Evolutionary conservation across 2,329 filamentous ascomycete genomes (phyloP), one percentile per base, ranked within the genome.

Genomic region (Claviceps humidiphila): DNA sequence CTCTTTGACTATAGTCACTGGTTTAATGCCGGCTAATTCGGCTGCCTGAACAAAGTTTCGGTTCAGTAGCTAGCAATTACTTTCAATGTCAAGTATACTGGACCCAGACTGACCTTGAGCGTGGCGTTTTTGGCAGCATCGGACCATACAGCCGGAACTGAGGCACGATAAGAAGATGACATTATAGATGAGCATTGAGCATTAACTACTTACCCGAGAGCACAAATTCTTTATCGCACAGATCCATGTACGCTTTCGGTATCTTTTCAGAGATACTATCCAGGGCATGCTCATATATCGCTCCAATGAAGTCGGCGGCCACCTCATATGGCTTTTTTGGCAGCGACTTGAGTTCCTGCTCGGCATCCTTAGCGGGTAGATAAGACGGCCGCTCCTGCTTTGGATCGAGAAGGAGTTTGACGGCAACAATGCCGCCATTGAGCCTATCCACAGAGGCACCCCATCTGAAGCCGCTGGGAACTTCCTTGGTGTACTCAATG

Each of bases 101-200:
- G 4, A 47, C 16, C 8, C 2, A 7, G 22, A 45, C 53, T 41
- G 53, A 59, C 59, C 51, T 56, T 40, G 1, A 58, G 45, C 0
- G 75, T 80, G 40, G 70, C 70, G 41, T 76, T 67, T 50, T 76
- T 79, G 30, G 77, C 75, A 6, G 66, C 65, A 42, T 78, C 75
- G 26, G 72, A 75, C 78, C 77, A 81, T 4, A 81, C 75, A 6
- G 77, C 77, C 0, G 78, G 78, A 1, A 81, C 76, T 0, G 76
- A 77, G n/a, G 9, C 20, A 13, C 30, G 9, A 22, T 34, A 22
- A 22, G 20, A 22, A 22, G 20, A 22, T 22, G 20, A 22, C 20
- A 22, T 22, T 22, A 22, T 22, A 22, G 76, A 78, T n/a, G 4
- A n/a, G 8, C 22, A 6, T 3, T 22, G 20, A 20, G 2, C n/a